Conservation (phyloP, 768 basidiomycete genomes). For the Pleurotus cornucopiae region DNA sequence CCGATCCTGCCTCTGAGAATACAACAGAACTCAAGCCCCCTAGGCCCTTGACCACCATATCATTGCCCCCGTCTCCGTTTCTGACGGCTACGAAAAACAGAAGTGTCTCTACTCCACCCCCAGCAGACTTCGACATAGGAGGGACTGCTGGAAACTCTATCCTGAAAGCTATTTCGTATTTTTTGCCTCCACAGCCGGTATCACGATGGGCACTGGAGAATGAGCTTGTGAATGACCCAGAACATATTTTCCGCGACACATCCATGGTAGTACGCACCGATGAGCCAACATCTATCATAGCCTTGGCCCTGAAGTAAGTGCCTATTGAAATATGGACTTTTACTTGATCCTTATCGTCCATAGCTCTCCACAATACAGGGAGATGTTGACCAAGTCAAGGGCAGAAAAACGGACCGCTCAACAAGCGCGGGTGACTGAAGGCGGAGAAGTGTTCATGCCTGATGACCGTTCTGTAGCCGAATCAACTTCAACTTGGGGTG, state of each 20-base stretch:
- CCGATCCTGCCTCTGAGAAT: not conserved
- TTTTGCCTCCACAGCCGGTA: slow-evolving; percentile 63
- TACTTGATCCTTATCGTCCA: not conserved
- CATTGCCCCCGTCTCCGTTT: slow-evolving; percentile 58
- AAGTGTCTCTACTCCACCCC: slow-evolving; percentile 40
- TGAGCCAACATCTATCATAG: slow-evolving; percentile 97
- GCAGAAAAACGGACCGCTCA: slow-evolving; percentile 70
- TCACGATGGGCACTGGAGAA: slow-evolving; percentile 43
- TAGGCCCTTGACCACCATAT: slow-evolving; percentile 20
- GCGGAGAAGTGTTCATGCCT: slow-evolving; percentile 87
- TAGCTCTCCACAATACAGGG: slow-evolving; percentile 80
- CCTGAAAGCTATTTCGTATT: slow-evolving; percentile 76
- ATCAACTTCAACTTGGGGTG: slow-evolving; percentile 87
- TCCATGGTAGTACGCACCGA: slow-evolving; percentile 94
- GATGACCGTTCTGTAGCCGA: slow-evolving; percentile 81
- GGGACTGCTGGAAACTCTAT: slow-evolving; percentile 70
- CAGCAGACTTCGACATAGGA: slow-evolving; percentile 48
- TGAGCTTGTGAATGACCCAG: slow-evolving; percentile 70
- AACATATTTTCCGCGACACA: slow-evolving; percentile 93
- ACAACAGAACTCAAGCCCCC: not conserved
- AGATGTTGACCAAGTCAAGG: slow-evolving; percentile 73
- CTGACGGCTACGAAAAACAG: slow-evolving; percentile 34
- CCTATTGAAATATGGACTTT: not conserved
- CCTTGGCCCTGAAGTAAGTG: slow-evolving; percentile 82
- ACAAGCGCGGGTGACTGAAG: slow-evolving; percentile 54